Evolutionary conservation across 768 basidiomycete genomes (phyloP), one percentile per base, ranked within the genome.

Genomic region (Trametes meyenii): DNA sequence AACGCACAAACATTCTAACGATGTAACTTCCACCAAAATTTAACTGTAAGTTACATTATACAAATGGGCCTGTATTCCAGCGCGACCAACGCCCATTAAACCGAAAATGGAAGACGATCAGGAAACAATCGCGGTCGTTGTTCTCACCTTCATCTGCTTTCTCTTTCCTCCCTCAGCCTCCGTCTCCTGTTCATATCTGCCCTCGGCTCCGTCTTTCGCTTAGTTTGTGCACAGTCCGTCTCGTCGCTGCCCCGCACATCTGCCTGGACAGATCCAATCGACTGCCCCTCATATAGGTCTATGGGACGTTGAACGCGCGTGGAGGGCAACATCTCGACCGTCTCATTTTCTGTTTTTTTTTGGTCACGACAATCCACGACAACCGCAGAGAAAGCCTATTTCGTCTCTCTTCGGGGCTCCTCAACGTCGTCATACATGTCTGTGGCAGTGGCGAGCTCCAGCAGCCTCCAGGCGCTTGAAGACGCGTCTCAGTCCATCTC

Each of bases 401-500:
- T 29, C 17, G n/a, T 43, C 40, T 43, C 40, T 13, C 14, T 23
- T 33, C 4, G 29, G 29, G 3, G 3, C 44, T 36, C 53, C 17
- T 42, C 26, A 51, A 50, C 29, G 6, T 45, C 45, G 36, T 39
- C 52, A 56, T 53, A 59, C 45, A 71, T 71, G 70, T 63, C 70
- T 50, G 69, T 70, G 43, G 69, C 66, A 33, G 60, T 70, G 55
- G 60, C 66, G 38, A 68, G 68, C 63, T 66, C 64, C 13, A 65
- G 64, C 60, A 60, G 44, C 51, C 58, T 68, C 40, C 68, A 68
- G 57, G 61, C 72, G 55, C 66, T 74, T 48, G 79, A 80, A 55
- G 72, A 71, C 63, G 62, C 72, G 26, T 73, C 77, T 40, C 76
- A 77, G 50, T 69, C 79, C 13, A 68, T 72, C 55, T 75, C 82